These are phyloP conservation scores for Chlorokybus atmophyticus DNA, from an alignment of 139 green algal genomes.

Conservation along the genomic window DNA sequence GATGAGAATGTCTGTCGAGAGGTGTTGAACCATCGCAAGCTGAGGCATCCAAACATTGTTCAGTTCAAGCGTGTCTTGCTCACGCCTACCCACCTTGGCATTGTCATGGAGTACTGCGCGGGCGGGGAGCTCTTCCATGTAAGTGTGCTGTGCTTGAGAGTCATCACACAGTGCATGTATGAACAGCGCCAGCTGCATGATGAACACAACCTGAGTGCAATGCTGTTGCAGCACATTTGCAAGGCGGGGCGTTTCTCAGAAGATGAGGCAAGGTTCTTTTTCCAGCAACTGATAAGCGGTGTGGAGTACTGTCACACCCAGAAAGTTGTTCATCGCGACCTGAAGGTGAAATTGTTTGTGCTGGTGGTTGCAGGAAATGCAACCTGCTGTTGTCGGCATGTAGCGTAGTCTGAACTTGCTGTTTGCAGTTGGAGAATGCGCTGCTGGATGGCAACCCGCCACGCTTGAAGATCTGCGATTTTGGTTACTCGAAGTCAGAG, in stretches of 20 bases:
- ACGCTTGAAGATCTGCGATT: conserved; percentile 94
- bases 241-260: conserved; percentile 80
- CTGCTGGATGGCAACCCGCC: conserved; percentile 74
- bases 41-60: conserved; percentile 95
- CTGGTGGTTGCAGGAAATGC: neutral
- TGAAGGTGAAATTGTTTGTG: no score
- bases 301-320: conserved; percentile 86
- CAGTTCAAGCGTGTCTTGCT: conserved; percentile 49
- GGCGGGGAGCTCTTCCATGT: conserved; percentile 88
- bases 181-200: no score
- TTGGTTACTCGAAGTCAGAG: conserved; percentile 78
- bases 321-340: conserved; percentile 80
- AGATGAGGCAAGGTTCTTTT: conserved; percentile 95
- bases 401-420: neutral
- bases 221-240: conserved; percentile 88
- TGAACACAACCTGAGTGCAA: no score
- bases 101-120: conserved; percentile 72
- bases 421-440: conserved; percentile 96
- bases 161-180: no score
- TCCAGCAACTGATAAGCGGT: conserved; percentile 92
- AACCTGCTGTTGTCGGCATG: neutral
- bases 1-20: conserved; percentile 96
- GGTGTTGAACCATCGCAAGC: conserved; percentile 87
- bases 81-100: conserved; percentile 60
- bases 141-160: no score